These are phyloP conservation scores for Simplicillium sp. DNA, from an alignment of 2,329 filamentous ascomycete species.

Conservation along the genomic window DNA sequence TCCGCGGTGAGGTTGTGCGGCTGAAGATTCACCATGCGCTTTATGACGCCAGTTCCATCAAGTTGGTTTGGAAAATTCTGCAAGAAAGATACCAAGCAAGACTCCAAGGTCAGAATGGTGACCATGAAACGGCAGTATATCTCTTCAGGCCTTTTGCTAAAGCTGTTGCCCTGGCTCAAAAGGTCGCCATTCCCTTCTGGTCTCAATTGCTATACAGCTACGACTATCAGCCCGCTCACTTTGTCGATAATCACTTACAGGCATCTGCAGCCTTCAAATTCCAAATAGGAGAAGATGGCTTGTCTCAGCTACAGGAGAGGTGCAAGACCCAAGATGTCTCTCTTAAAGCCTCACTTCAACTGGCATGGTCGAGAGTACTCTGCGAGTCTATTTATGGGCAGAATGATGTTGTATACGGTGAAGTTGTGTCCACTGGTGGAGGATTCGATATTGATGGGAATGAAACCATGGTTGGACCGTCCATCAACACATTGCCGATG, in stretches of 20 bases:
- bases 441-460: not conserved
- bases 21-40: slow-evolving; percentile 13
- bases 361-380: slow-evolving; percentile 13
- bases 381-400: slow-evolving; percentile 12
- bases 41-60: slow-evolving; percentile 13
- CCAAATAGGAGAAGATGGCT: slow-evolving; percentile 1
- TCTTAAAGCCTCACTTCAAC: slow-evolving; percentile 11
- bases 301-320: slow-evolving; percentile 6
- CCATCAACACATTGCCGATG: slow-evolving; percentile 14
- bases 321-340: slow-evolving; percentile 8
- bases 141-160: no score
- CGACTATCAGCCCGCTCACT: no score
- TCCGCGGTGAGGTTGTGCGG: slow-evolving; percentile 5
- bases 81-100: slow-evolving; percentile 6
- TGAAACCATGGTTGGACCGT: slow-evolving; percentile 7
- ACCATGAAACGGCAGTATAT: no score
- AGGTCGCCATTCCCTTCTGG: no score
- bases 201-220: no score
- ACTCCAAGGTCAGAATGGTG: no score
- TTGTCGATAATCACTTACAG: no score
- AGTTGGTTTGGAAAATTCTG: slow-evolving; percentile 10
- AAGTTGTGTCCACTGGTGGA: slow-evolving; percentile 8
- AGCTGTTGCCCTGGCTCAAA: no score
- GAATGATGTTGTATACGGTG: slow-evolving; percentile 12
- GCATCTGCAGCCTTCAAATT: not conserved